These are phyloP conservation scores for Alternaria hordeiaustralica DNA, from an alignment of 2,329 filamentous ascomycete species.

Conservation along the genomic window DNA sequence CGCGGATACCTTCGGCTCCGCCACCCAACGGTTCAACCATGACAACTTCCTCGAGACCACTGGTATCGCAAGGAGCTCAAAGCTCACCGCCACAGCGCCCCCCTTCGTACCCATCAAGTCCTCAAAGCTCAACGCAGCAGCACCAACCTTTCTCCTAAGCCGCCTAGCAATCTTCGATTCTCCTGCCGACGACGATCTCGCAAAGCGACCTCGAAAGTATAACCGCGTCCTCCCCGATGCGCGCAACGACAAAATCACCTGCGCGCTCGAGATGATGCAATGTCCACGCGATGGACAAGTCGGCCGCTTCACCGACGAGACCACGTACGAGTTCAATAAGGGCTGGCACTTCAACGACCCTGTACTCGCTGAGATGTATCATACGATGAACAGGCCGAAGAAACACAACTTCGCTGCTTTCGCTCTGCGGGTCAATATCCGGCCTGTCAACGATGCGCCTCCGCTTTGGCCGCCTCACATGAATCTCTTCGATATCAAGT, in stretches of 20 bases:
- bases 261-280: neutral
- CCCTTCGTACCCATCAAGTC: neutral
- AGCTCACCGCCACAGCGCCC: neutral
- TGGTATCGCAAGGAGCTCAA: neutral
- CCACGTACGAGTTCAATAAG: neutral
- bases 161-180: neutral
- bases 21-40: accelerated
- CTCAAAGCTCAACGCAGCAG: neutral
- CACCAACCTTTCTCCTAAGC: neutral
- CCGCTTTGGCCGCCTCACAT: neutral
- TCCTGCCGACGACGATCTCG: neutral
- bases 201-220: neutral
- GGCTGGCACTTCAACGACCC: neutral
- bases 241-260: neutral
- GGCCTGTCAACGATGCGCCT: neutral
- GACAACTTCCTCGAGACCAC: neutral
- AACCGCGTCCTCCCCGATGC: neutral
- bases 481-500: neutral
- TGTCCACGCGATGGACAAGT: neutral
- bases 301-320: neutral
- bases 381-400: neutral
- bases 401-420: neutral
- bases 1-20: neutral
- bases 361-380: neutral
- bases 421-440: neutral